Conservation (phyloP, 805 yeast species). For the Metschnikowia hibisci region DNA sequence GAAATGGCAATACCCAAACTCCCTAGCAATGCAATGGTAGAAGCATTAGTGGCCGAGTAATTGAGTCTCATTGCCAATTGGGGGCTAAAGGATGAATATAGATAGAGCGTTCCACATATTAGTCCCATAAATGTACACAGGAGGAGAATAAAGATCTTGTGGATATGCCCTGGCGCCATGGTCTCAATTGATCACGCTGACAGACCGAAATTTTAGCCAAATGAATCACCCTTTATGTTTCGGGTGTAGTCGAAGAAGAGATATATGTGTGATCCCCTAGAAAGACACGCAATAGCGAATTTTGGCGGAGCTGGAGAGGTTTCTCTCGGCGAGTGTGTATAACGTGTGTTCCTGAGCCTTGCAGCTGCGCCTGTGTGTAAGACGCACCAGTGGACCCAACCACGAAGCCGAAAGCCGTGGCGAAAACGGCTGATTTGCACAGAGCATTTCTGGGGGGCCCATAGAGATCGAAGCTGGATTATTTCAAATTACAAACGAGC, state of each 20-base stretch:
- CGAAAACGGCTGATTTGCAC: no score
- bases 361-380: background rate
- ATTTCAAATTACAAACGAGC: no score
- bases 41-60: slow-evolving; percentile 59
- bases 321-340: slow-evolving; percentile 1
- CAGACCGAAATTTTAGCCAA: background rate
- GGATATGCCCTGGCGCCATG: slow-evolving; percentile 8
- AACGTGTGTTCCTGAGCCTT: background rate
- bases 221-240: no score
- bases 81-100: slow-evolving; percentile 75
- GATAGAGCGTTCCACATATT: slow-evolving; percentile 69
- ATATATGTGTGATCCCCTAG: background rate
- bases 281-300: background rate
- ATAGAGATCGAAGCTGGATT: no score
- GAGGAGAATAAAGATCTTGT: slow-evolving; percentile 21
- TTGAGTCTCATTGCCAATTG: slow-evolving; percentile 59
- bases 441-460: no score
- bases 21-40: slow-evolving; percentile 64
- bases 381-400: no score
- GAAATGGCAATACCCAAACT: slow-evolving; percentile 58
- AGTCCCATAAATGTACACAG: slow-evolving; percentile 42
- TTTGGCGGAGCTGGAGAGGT: background rate
- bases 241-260: background rate
- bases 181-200: background rate
- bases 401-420: no score